Conservation (phyloP, 108 stramenopile species). For the Skeletonema menzelii region DNA sequence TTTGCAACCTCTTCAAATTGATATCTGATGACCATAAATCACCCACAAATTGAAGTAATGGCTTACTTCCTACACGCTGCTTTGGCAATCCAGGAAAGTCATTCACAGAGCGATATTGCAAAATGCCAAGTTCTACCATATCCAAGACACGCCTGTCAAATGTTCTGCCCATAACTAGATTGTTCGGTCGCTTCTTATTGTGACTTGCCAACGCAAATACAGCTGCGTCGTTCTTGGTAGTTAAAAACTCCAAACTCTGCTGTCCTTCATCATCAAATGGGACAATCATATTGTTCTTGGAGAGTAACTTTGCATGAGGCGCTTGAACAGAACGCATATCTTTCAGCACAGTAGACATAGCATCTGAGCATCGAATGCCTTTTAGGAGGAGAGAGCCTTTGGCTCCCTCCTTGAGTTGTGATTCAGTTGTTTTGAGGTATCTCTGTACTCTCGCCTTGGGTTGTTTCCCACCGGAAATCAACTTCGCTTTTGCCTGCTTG, state of each 20-base stretch:
- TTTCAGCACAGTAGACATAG: conserved; percentile 81
- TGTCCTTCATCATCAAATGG: conserved; percentile 84
- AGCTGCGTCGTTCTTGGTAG: conserved; percentile 95
- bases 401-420: conserved; percentile 73
- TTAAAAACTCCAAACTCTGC: conserved; percentile 81
- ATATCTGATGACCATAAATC: conserved; percentile 87
- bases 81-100: conserved; percentile 87
- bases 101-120: conserved; percentile 75
- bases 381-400: conserved; percentile 82
- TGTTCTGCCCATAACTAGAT: conserved; percentile 94
- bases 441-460: conserved; percentile 86
- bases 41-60: conserved; percentile 91
- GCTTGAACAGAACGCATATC: conserved; percentile 85
- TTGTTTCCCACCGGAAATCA: conserved; percentile 74
- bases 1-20: conserved; percentile 78
- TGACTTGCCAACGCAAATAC: conserved; percentile 93
- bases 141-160: conserved; percentile 97
- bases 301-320: conserved; percentile 78
- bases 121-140: conserved; percentile 94
- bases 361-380: conserved; percentile 84
- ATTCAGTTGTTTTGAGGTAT: conserved; percentile 81
- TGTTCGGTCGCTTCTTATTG: conserved; percentile 99
- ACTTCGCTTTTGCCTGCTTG: conserved; percentile 68
- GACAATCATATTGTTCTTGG: conserved; percentile 88
- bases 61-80: conserved; percentile 85